These are phyloP conservation scores for Pinus taeda DNA, from an alignment of 75 land plant species.

Conservation along the genomic window DNA sequence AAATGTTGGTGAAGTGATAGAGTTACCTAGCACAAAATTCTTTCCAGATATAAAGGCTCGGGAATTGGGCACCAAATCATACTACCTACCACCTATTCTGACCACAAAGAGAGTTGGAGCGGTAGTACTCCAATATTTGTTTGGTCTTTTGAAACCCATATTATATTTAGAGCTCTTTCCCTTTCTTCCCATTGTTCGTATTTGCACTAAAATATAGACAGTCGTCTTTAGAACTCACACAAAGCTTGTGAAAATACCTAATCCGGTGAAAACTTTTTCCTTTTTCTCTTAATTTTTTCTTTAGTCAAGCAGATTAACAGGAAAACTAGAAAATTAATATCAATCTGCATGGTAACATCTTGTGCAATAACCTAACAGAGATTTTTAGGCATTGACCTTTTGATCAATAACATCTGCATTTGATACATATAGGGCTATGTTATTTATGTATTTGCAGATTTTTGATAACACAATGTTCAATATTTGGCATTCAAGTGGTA, in stretches of 20 bases:
- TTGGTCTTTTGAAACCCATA: neutral
- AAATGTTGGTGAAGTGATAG: conserved; percentile 52
- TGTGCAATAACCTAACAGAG: too few relatives aligned
- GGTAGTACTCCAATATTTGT: neutral
- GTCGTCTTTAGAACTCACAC: neutral
- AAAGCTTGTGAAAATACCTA: neutral
- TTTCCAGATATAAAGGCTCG: conserved; percentile 87
- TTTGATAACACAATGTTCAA: neutral
- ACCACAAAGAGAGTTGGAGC: conserved; percentile 44
- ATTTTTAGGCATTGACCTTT: too few relatives aligned
- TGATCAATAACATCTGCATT: too few relatives aligned
- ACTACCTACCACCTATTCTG: conserved; percentile 73
- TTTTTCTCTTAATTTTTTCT: neutral
- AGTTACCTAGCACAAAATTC: conserved; percentile 55
- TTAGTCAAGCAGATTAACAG: neutral
- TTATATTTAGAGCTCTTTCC: neutral
- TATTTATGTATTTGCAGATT: too few relatives aligned
- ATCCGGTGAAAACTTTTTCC: neutral
- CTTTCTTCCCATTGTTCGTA: neutral
- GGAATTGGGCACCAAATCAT: conserved; percentile 60
- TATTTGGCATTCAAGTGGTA: neutral
- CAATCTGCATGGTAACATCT: neutral
- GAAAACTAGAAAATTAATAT: neutral
- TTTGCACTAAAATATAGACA: neutral
- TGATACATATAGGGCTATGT: too few relatives aligned